Conservation (phyloP, 495 filamentous ascomycete genomes). For the Neurospora cerealis region DNA sequence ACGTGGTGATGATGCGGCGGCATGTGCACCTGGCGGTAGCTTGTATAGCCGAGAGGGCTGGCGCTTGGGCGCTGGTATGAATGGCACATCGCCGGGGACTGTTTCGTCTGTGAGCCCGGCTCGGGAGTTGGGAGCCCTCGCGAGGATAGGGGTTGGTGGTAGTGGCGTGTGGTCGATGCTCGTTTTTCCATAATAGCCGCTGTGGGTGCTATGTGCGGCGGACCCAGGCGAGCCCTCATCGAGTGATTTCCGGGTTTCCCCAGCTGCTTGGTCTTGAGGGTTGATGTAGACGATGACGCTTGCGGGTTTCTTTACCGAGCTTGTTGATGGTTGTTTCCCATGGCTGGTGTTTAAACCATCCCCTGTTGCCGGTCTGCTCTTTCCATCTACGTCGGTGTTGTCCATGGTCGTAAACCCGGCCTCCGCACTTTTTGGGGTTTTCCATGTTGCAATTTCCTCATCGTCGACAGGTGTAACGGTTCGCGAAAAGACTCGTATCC, state of each 20-base stretch:
- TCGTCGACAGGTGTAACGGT: constrained; percentile 41
- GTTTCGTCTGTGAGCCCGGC: constrained; percentile 39
- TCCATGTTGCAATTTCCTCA: constrained; percentile 44
- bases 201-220: constrained; percentile 2
- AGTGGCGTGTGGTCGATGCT: constrained; percentile 29
- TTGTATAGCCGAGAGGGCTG: constrained; percentile 36
- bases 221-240: constrained; percentile 29
- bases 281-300: constrained; percentile 38
- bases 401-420: constrained; percentile 5
- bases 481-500: constrained; percentile 28
- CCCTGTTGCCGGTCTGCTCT: constrained; percentile 8
- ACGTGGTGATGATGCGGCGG: constrained; percentile 13
- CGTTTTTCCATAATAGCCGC: constrained; percentile 13
- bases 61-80: constrained; percentile 28
- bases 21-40: constrained; percentile 14
- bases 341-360: constrained; percentile 18
- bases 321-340: constrained; percentile 27
- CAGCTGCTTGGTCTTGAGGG: neutral
- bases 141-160: constrained; percentile 34
- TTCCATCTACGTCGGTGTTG: constrained; percentile 11
- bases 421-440: constrained; percentile 21
- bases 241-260: constrained; percentile 19
- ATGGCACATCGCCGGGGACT: constrained; percentile 38
- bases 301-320: constrained; percentile 27
- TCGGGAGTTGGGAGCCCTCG: constrained; percentile 37